These are phyloP conservation scores for Arabidopsis hybrid DNA, from an alignment of 441 rosid genomes.

Conservation along the genomic window DNA sequence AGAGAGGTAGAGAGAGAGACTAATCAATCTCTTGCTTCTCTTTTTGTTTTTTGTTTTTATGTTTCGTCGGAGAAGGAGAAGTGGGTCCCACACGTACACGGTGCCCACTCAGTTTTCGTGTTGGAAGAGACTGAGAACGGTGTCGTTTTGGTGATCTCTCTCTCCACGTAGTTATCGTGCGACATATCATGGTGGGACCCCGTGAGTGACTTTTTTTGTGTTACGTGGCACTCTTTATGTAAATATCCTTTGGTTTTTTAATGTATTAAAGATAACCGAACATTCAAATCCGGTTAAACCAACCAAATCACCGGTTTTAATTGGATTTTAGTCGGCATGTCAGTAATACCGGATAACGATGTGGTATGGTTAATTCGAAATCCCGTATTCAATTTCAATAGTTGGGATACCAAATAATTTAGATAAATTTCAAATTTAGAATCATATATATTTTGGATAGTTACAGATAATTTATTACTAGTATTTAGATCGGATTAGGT, in stretches of 20 bases:
- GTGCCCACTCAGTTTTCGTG: constrained; percentile 49
- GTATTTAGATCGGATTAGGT: background rate
- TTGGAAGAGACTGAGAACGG: background rate
- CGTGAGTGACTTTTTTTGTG: constrained; percentile 3
- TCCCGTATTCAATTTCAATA: no score
- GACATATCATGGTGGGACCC: constrained; percentile 37
- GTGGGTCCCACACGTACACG: constrained; percentile 46
- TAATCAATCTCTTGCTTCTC: background rate
- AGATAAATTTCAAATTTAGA: background rate
- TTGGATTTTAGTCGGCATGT: no score
- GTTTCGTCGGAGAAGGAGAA: constrained; percentile 36
- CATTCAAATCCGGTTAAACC: no score
- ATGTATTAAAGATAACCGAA: no score
- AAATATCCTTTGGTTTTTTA: background rate
- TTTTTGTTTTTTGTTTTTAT: background rate
- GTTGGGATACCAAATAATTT: background rate
- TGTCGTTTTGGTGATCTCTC: constrained; percentile 20
- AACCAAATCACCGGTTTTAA: no score
- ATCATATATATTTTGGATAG: background rate
- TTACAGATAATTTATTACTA: background rate
- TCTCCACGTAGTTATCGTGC: constrained; percentile 31
- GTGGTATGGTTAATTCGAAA: no score
- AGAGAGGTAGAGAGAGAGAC: constrained; percentile 31
- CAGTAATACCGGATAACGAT: no score
- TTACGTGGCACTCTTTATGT: constrained; percentile 29